phyloP scores from a whole-genome alignment of 108 stramenopile species.

The Conticribra guillardii region DNA sequence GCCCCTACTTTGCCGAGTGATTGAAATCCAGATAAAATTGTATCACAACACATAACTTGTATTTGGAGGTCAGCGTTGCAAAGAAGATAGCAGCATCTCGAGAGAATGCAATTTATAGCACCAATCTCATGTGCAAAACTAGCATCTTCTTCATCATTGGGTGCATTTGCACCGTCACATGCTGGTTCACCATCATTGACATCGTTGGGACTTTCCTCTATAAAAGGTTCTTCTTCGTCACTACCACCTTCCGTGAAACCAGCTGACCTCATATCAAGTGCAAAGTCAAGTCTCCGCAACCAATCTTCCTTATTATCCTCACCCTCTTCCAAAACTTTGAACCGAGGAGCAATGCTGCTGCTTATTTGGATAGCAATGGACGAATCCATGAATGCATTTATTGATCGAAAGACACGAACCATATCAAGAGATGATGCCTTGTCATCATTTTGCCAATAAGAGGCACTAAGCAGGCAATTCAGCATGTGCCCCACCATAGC shows the following conservation, averaged over 20 bases:
- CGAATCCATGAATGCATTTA: constrained; percentile 34
- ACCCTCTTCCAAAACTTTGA: not conserved
- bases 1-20: constrained; percentile 45
- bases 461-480: constrained; percentile 30
- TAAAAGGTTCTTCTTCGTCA: constrained; percentile 7
- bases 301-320: constrained; percentile 5
- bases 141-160: constrained; percentile 9
- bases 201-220: constrained; percentile 9
- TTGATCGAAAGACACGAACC: constrained; percentile 36
- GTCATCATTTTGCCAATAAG: constrained; percentile 27
- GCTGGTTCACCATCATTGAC: constrained; percentile 6
- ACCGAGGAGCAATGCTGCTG: not conserved
- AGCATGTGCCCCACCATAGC: constrained; percentile 32
- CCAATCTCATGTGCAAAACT: constrained; percentile 27
- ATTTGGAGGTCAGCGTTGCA: constrained; percentile 42
- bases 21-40: constrained; percentile 37
- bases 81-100: constrained; percentile 47
- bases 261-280: constrained; percentile 10
- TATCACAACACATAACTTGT: constrained; percentile 46
- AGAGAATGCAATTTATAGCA: constrained; percentile 36
- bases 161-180: not conserved
- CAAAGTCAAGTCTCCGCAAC: constrained; percentile 32
- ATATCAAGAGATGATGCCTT: constrained; percentile 18
- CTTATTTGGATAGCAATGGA: constrained; percentile 12
- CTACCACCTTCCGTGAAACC: constrained; percentile 2